Conservation (phyloP, 75 land plant genomes). For the Azolla pinnata region DNA sequence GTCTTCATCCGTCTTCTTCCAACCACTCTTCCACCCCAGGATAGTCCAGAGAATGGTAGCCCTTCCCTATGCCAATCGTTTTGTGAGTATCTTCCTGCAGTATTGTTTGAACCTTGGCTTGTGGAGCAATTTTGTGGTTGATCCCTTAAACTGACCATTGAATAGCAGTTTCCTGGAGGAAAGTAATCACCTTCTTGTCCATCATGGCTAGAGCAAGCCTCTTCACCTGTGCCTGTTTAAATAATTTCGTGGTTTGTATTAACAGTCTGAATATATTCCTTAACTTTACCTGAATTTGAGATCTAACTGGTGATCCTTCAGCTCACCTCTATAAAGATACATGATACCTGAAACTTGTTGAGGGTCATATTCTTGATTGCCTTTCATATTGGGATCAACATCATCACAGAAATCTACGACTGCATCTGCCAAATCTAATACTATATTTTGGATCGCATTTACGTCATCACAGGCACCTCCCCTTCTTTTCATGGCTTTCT, state of each 20-base stretch:
- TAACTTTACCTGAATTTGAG: constrained; percentile 16
- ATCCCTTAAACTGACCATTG: constrained; percentile 14
- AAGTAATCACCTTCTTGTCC: constrained; percentile 9
- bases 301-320: constrained; percentile 6
- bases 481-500: constrained; percentile 12
- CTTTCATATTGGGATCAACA: constrained; percentile 21
- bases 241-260: constrained; percentile 16
- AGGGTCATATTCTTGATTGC: constrained; percentile 22
- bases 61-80: constrained; percentile 50
- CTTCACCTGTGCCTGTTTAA: constrained; percentile 26
- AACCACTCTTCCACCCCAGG: constrained; percentile 87
- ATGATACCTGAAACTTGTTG: constrained; percentile 13
- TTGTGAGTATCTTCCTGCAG: constrained; percentile 13
- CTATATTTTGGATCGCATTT: constrained; percentile 32
- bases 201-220: constrained; percentile 26
- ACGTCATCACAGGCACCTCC: too few species aligned
- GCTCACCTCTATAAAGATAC: constrained; percentile 13
- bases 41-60: constrained; percentile 25
- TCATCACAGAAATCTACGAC: constrained; percentile 37
- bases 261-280: constrained; percentile 9
- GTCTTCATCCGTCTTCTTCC: constrained; percentile 49
- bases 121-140: constrained; percentile 30
- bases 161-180: constrained; percentile 32
- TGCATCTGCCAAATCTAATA: constrained; percentile 47
- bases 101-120: constrained; percentile 11